These are phyloP conservation scores for Margaritispora aquatica DNA, from an alignment of 495 filamentous ascomycete species.

Conservation along the genomic window DNA sequence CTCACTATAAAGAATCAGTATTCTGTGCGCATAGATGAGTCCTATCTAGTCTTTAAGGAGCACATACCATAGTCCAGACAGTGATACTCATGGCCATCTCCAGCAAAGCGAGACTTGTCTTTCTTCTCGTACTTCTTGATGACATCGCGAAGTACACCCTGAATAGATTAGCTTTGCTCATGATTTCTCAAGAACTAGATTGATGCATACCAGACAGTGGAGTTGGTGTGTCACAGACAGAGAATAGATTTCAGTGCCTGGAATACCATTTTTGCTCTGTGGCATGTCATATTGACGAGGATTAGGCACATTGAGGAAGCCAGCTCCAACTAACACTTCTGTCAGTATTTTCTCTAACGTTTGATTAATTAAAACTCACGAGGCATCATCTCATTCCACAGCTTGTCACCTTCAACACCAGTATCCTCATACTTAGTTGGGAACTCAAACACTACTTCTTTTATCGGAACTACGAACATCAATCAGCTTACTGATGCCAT, in stretches of 20 bases:
- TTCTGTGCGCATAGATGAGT: background rate
- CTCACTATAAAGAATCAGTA: conserved; percentile 12
- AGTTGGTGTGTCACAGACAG: conserved; percentile 26
- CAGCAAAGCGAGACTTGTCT: conserved; percentile 25
- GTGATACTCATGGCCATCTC: conserved; percentile 29
- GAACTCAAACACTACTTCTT: conserved; percentile 21
- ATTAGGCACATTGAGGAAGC: conserved; percentile 26
- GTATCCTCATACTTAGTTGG: conserved; percentile 24
- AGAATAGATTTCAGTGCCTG: conserved; percentile 24
- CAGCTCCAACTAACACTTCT: conserved; percentile 22
- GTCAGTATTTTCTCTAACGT: background rate
- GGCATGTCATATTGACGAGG: conserved; percentile 24
- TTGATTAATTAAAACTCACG: conserved; percentile 10
- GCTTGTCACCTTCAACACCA: conserved; percentile 16
- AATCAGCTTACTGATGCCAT: background rate
- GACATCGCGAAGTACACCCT: conserved; percentile 24
- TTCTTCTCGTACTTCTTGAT: conserved; percentile 26
- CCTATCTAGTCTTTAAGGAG: background rate
- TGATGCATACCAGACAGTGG: conserved; percentile 23
- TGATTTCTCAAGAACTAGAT: background rate
- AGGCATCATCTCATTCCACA: conserved; percentile 27
- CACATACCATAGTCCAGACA: conserved; percentile 26
- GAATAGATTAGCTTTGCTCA: background rate
- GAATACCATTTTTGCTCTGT: conserved; percentile 19
- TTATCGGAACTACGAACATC: conserved; percentile 20